These are phyloP conservation scores for Pholiota microspora DNA, from an alignment of 768 basidiomycete species.

Conservation along the genomic window DNA sequence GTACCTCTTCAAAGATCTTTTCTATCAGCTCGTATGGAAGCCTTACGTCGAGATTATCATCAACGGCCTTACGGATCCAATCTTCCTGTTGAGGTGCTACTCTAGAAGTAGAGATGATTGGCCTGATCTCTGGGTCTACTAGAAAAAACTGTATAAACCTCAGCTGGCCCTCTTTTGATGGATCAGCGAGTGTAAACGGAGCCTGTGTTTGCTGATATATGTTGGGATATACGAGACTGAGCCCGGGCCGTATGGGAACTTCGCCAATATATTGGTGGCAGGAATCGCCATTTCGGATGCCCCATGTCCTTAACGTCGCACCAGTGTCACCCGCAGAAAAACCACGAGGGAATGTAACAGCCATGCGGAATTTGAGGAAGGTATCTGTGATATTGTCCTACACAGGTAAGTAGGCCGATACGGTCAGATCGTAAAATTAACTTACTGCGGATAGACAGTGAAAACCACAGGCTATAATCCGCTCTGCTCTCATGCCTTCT, in stretches of 20 bases:
- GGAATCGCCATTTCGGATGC: conserved; percentile 41
- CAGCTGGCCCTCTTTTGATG: conserved; percentile 38
- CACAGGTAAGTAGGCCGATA: not conserved
- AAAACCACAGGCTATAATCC: conserved; percentile 45
- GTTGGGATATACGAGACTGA: conserved; percentile 52
- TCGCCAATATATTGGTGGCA: conserved; percentile 48
- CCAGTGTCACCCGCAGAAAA: conserved; percentile 44
- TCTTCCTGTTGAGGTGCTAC: conserved; percentile 51
- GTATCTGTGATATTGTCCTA: conserved; percentile 43
- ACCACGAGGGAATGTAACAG: conserved; percentile 43
- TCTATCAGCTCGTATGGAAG: conserved; percentile 46
- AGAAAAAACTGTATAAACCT: conserved; percentile 45
- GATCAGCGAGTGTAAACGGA: conserved; percentile 38
- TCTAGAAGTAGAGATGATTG: conserved; percentile 38
- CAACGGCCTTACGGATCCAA: conserved; percentile 40
- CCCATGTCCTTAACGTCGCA: conserved; percentile 49
- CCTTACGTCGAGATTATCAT: conserved; percentile 30
- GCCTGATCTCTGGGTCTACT: conserved; percentile 42
- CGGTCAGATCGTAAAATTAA: not conserved
- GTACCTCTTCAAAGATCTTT: conserved; percentile 33
- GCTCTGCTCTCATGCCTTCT: conserved; percentile 52
- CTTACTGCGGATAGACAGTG: conserved; percentile 40
- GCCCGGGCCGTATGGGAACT: conserved; percentile 32
- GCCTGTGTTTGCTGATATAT: conserved; percentile 50
- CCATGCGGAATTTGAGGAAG: conserved; percentile 47